Percentiles rank a stretch among this genome's conserved stretches.
These are phyloP conservation scores for Dictyostelium discoideum DNA, from an alignment of 78 protist species.

Conservation along the genomic window dicty_2.7 NC_007088.5:2916501-2917000, in stretches of 20 bases:
- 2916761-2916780: neutral
- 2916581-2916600: constrained; percentile 71
- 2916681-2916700: constrained; percentile 54
- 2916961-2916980: constrained; percentile 56
- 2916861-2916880: neutral
- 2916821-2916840: constrained; percentile 22
- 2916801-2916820: constrained; percentile 36
- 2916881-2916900: neutral
- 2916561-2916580: constrained; percentile 69
- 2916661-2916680: constrained; percentile 11
- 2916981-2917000: constrained; percentile 53
- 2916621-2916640: constrained; percentile 72
- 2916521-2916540: constrained; percentile 41
- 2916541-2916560: constrained; percentile 62
- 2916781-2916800: too few species aligned
- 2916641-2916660: constrained; percentile 24
- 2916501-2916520: neutral
- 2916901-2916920: neutral
- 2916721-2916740: neutral
- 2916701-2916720: constrained; percentile 6
- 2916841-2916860: constrained; percentile 37
- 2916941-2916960: neutral
- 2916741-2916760: neutral
- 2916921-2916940: neutral
- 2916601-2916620: constrained; percentile 62